Base-by-base conservation (phyloP, 2,329 filamentous ascomycete genomes). In the Alternaria tenuissima region DNA sequence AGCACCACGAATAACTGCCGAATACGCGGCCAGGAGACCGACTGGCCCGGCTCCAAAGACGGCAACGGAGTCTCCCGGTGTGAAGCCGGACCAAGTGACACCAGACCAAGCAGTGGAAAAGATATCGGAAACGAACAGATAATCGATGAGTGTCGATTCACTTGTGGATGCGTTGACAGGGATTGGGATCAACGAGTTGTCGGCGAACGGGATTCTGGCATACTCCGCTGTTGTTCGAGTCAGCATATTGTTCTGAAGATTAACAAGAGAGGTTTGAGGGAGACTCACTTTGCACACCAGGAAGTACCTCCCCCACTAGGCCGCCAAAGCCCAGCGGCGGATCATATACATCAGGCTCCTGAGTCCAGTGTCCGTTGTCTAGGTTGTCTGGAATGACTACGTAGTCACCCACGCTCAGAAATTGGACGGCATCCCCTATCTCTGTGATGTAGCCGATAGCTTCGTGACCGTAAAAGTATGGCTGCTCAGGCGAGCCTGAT, bases 401-500 rank as follows among this genome's bases (percentile, higher is more conserved):
- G 14, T 51, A 56, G 81, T 97, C 94, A 73, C 94, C 94, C 43
- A 91, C 85, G 76, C 24, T 88, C 74, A 96, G 85, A 69, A 82
- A 79, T 32, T 84, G 91, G 59, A 96, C 92, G 32, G 90, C 91
- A 32, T 91, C 86, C 78, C 93, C 91, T 53, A 90, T 89, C 12
- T 92, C 91, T 63, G 96, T 85, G 55, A 97, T 80, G 28, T 83
- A 88, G 60, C 93, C 94, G 5, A 93, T 91, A 32, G 91, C 94
- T 81, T 97, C 94, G 82, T 97, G 94, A 65, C 94, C 93, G 18
- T 97, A 77, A 92, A 89, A 71, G 85, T 89, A 64, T 86, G 86
- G 51, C 96, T 93, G 66, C 96, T 89, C 92, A 96, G 52, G n/a
- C 11, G 26, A 96, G 66, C 93, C 93, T n/a, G 93, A 93, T 76